Conservation (phyloP, 306 rosid genomes). For the Canavalia gladiata region DNA sequence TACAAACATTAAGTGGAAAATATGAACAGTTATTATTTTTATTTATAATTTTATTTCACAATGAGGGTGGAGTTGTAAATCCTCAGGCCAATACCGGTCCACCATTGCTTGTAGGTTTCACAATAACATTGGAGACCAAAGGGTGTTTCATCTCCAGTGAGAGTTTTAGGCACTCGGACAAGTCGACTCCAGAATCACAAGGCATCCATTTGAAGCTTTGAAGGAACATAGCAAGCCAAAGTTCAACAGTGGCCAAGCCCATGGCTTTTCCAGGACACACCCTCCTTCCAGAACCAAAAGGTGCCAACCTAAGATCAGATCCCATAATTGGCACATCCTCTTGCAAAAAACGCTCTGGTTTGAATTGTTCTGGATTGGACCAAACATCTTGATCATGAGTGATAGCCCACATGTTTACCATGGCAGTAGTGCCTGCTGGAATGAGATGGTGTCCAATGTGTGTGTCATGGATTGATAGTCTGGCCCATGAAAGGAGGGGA, state of each 20-base stretch:
- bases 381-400: constrained; percentile 71
- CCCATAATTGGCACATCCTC: constrained; percentile 64
- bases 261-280: constrained; percentile 86
- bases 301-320: constrained; percentile 80
- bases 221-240: constrained; percentile 76
- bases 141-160: constrained; percentile 75
- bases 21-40: too few species aligned
- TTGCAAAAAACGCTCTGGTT: constrained; percentile 69
- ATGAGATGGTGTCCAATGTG: constrained; percentile 60
- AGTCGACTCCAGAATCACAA: constrained; percentile 52
- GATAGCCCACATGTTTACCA: constrained; percentile 89
- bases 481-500: constrained; percentile 87
- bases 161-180: constrained; percentile 74
- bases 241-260: constrained; percentile 79
- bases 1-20: too few species aligned
- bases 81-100: too few species aligned
- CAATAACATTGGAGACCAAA: constrained; percentile 55
- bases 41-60: too few species aligned
- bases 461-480: constrained; percentile 76
- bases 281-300: constrained; percentile 79
- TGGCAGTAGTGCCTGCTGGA: constrained; percentile 86
- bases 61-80: too few species aligned
- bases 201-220: constrained; percentile 69
- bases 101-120: background rate
- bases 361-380: constrained; percentile 60